Percentiles rank a stretch among this genome's conserved stretches.
These are phyloP conservation scores for Ambrosia trifida DNA, from an alignment of 129 eudicot species.

Conservation along the genomic window DNA sequence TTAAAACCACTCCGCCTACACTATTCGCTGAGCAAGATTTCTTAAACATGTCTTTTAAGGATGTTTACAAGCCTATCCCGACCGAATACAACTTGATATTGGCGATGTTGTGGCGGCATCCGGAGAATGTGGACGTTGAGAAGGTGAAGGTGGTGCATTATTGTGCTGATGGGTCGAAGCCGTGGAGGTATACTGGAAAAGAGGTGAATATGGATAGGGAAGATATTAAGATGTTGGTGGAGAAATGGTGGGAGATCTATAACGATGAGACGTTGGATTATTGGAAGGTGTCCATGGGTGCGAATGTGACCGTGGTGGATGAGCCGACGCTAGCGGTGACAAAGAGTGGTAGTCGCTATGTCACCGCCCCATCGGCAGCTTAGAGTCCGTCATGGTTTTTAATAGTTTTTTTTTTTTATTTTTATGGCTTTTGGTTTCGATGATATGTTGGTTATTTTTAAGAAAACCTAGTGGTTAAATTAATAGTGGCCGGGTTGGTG, in stretches of 20 bases:
- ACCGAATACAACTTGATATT: constrained; percentile 47
- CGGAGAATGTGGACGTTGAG: constrained; percentile 52
- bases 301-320: constrained; percentile 14
- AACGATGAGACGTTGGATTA: constrained; percentile 53
- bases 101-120: constrained; percentile 75
- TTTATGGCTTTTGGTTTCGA: too few relatives aligned
- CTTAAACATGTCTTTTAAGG: constrained; percentile 55
- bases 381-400: constrained; percentile 2
- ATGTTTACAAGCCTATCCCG: constrained; percentile 55
- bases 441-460: too few relatives aligned
- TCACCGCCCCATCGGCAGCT: constrained; percentile 52
- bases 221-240: constrained; percentile 56
- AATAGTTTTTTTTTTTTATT: too few relatives aligned
- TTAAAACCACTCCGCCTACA: constrained; percentile 57
- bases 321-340: constrained; percentile 2
- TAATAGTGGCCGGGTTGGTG: too few relatives aligned
- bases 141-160: constrained; percentile 66
- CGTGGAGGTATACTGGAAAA: constrained; percentile 71
- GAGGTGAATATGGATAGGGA: constrained; percentile 60
- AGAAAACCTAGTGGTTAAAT: too few relatives aligned
- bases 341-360: constrained; percentile 20
- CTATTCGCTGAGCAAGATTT: constrained; percentile 82
- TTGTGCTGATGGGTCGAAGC: constrained; percentile 70
- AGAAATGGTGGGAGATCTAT: constrained; percentile 66
- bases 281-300: constrained; percentile 14